These are phyloP conservation scores for Iris macrosiphon DNA, from an alignment of 106 monocot species.

Conservation along the genomic window DNA sequence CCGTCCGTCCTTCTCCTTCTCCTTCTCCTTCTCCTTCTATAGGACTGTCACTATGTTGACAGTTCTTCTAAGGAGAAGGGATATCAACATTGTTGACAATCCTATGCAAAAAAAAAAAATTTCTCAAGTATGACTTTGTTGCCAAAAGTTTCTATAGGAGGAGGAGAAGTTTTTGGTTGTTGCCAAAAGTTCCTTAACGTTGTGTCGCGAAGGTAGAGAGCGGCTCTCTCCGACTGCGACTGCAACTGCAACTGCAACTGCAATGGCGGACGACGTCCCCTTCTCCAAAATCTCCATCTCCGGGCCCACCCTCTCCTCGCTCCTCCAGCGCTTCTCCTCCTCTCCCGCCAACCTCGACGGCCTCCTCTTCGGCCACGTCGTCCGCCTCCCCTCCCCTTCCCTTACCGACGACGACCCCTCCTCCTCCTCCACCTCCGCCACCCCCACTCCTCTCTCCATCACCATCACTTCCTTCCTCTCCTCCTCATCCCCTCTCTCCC, in stretches of 20 bases:
- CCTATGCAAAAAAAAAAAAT: too few relatives aligned
- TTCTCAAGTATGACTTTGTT: too few relatives aligned
- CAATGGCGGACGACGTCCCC: slow-evolving; percentile 1
- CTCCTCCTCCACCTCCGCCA: slow-evolving; percentile 3
- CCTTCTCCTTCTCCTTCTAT: too few relatives aligned
- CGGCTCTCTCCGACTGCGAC: not conserved
- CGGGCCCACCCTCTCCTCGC: slow-evolving; percentile 59
- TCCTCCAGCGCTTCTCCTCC: slow-evolving; percentile 55
- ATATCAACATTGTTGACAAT: too few relatives aligned
- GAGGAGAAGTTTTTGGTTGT: too few relatives aligned
- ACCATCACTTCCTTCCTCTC: slow-evolving; percentile 23
- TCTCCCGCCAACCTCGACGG: slow-evolving; percentile 48
- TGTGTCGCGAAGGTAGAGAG: too few relatives aligned
- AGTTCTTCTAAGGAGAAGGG: too few relatives aligned
- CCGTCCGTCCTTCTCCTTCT: too few relatives aligned
- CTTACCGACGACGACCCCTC: slow-evolving; percentile 35
- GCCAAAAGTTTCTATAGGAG: too few relatives aligned
- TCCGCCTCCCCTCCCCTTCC: slow-evolving; percentile 34
- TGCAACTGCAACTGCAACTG: not conserved
- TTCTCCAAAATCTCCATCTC: slow-evolving; percentile 55
- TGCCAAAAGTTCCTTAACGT: too few relatives aligned
- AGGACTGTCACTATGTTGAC: too few relatives aligned
- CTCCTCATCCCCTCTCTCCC: slow-evolving; percentile 15
- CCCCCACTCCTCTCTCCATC: not conserved
- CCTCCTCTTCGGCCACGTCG: slow-evolving; percentile 65